Percentiles rank a stretch among this genome's conserved stretches.
phyloP scores from a whole-genome alignment of 2,329 filamentous ascomycete species.

The Fusarium odoratissimum region DNA sequence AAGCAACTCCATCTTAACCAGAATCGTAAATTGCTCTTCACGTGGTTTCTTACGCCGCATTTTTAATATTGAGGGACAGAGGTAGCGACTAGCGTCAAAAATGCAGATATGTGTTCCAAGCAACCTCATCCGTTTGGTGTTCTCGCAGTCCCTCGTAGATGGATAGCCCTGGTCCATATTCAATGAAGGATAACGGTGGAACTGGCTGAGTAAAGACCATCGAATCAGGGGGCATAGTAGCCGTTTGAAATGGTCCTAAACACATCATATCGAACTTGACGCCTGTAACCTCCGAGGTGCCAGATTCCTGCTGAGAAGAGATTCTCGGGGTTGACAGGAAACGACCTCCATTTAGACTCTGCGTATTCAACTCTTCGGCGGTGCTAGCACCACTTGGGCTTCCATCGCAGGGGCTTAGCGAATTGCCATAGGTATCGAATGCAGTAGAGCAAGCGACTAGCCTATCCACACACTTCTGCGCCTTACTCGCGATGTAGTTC shows the following conservation, averaged over 20 bases:
- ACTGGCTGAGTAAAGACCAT: neutral
- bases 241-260: neutral
- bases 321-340: neutral
- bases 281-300: neutral
- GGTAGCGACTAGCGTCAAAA: neutral
- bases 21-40: neutral
- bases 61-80: neutral
- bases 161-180: neutral
- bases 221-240: neutral
- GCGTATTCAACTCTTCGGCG: neutral
- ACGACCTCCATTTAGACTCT: too few species aligned
- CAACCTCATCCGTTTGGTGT: neutral
- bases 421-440: neutral
- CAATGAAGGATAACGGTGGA: neutral
- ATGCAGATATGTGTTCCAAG: neutral
- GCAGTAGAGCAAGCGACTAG: slow-evolving; percentile 27
- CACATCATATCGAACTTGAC: neutral
- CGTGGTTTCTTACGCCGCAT: neutral
- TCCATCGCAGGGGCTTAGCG: neutral
- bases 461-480: slow-evolving; percentile 44
- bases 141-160: neutral
- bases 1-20: neutral
- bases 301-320: neutral
- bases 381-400: neutral
- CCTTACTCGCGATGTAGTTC: slow-evolving; percentile 47